phyloP scores from a whole-genome alignment of 495 filamentous ascomycete species.

The Penicillium macrosclerotiorum region DNA sequence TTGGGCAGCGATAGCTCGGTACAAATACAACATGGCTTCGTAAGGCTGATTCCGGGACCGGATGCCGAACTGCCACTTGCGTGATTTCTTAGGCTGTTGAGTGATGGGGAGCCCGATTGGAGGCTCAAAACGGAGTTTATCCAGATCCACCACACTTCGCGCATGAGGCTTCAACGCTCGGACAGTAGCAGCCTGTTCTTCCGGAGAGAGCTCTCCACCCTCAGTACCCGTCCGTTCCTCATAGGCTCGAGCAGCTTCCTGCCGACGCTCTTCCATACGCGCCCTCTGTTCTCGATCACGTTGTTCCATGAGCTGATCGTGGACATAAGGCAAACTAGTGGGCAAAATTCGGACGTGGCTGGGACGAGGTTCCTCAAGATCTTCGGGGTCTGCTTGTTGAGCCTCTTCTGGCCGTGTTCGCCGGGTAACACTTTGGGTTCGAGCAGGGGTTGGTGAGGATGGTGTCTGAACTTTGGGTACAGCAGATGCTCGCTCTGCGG shows the following conservation, averaged over 20 bases:
- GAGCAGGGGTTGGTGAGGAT: conserved; percentile 14
- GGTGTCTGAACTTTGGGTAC: conserved; percentile 22
- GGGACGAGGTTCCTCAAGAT: conserved; percentile 40
- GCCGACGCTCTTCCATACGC: conserved; percentile 30
- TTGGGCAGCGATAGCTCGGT: conserved; percentile 82
- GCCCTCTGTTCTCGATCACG: conserved; percentile 45
- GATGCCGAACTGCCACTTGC: conserved; percentile 97
- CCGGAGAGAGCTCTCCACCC: conserved; percentile 52
- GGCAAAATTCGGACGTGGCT: conserved; percentile 88
- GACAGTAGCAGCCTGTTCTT: conserved; percentile 73
- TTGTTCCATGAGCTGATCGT: conserved; percentile 82
- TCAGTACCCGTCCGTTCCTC: conserved; percentile 47
- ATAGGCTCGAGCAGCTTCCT: conserved; percentile 33
- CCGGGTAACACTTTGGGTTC: conserved; percentile 25
- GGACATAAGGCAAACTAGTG: conserved; percentile 84
- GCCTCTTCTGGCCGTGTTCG: conserved; percentile 27
- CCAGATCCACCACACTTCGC: conserved; percentile 55
- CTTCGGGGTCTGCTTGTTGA: conserved; percentile 28
- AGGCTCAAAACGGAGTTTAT: conserved; percentile 57
- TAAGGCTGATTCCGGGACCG: conserved; percentile 88
- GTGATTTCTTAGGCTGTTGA: conserved; percentile 61
- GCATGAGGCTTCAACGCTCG: conserved; percentile 78
- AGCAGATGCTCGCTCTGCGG: conserved; percentile 20
- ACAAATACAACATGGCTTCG: conserved; percentile 91
- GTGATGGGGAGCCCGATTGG: conserved; percentile 65